Evolutionary conservation across 371 early-diverging fungal genomes (phyloP).

Genomic region (Syncephalastrum sp.): DNA sequence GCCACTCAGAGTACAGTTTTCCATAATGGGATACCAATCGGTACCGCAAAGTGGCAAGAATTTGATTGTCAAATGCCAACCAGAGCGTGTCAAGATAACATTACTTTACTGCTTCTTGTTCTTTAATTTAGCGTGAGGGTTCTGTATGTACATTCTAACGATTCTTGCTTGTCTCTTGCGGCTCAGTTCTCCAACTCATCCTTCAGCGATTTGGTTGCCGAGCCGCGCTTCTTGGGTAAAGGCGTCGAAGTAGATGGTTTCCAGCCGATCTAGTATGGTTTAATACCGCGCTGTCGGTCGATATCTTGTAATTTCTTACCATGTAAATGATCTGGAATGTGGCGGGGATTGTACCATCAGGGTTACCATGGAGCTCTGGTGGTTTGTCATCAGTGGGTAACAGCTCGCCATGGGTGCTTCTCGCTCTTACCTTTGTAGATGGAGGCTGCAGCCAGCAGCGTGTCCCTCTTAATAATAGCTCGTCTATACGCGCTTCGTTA

Average conservation of each 20-base stretch:
- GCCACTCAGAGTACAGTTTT: too few species aligned
- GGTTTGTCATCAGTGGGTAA: slow-evolving; percentile 5
- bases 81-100: too few species aligned
- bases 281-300: slow-evolving; percentile 2
- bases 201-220: slow-evolving; percentile 72
- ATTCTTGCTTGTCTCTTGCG: too few species aligned
- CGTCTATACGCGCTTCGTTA: slow-evolving; percentile 33
- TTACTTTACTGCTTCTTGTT: too few species aligned
- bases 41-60: too few species aligned
- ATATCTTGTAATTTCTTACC: slow-evolving; percentile 40
- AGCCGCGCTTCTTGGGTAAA: slow-evolving; percentile 70
- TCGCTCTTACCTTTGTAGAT: slow-evolving; percentile 77
- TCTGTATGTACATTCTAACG: too few species aligned
- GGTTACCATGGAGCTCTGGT: slow-evolving; percentile 82
- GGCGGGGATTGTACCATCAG: slow-evolving; percentile 90
- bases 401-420: not conserved
- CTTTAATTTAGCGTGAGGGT: too few species aligned
- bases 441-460: slow-evolving; percentile 80
- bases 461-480: slow-evolving; percentile 74
- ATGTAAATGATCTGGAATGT: slow-evolving; percentile 90
- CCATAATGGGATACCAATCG: too few species aligned
- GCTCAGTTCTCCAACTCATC: slow-evolving; percentile 39
- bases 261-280: slow-evolving; percentile 75
- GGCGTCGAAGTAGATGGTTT: slow-evolving; percentile 77
- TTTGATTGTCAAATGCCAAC: too few species aligned